Percentiles rank a stretch among this genome's conserved stretches.
These are phyloP conservation scores for Larix sibirica DNA, from an alignment of 83 land plant genomes.

Conservation along the genomic window DNA sequence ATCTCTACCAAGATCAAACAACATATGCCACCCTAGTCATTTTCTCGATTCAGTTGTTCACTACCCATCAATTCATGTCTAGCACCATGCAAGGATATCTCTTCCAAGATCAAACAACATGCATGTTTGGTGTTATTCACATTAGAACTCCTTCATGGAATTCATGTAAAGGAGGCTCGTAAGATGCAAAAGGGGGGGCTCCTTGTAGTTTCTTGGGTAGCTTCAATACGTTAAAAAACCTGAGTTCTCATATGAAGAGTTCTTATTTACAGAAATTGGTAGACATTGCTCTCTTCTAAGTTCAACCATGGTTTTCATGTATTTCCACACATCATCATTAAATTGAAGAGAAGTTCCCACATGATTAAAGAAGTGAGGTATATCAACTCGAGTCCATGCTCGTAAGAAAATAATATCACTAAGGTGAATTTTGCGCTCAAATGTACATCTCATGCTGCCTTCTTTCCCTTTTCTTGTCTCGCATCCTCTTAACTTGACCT, in stretches of 20 bases:
- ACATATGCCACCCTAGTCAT: no score
- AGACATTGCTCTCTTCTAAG: slow-evolving; percentile 67
- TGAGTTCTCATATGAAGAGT: slow-evolving; percentile 82
- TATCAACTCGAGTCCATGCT: slow-evolving; percentile 88
- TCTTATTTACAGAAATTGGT: slow-evolving; percentile 81
- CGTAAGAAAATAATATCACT: slow-evolving; percentile 95
- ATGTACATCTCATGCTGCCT: slow-evolving; percentile 95
- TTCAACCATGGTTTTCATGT: slow-evolving; percentile 92
- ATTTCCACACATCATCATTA: slow-evolving; percentile 74
- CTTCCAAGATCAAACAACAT: no score
- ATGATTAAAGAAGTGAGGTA: slow-evolving; percentile 82
- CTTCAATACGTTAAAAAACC: slow-evolving; percentile 82
- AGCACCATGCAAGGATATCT: no score
- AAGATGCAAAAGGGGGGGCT: slow-evolving; percentile 82
- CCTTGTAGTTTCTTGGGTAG: slow-evolving; percentile 77
- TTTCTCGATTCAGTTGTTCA: no score
- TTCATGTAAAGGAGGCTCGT: slow-evolving; percentile 76
- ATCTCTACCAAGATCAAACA: no score
- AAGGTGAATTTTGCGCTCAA: slow-evolving; percentile 92
- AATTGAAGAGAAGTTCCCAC: slow-evolving; percentile 84
- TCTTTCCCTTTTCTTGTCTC: slow-evolving; percentile 89
- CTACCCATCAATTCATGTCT: no score
- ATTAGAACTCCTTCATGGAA: no score
- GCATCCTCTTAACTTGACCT: slow-evolving; percentile 98
- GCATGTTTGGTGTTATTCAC: no score